Evolutionary conservation across 805 yeast species (phyloP), one percentile per base, ranked within the genome.

Genomic region (Zygoascus ofunaensis): DNA sequence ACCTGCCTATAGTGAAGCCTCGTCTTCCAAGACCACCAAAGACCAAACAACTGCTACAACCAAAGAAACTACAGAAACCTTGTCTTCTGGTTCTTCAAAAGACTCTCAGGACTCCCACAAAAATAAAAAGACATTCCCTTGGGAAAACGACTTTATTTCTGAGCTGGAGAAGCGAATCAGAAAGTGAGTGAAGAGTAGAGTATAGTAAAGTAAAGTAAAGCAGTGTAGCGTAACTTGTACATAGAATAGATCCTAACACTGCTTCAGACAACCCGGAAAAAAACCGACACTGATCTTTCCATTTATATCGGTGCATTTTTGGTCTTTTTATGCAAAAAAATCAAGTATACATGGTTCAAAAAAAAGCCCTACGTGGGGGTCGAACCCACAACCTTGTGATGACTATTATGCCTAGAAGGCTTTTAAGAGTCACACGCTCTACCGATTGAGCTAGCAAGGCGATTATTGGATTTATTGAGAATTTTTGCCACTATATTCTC

Each of bases 331-430:
- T 26, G 32, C 12, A 8, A 8, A 14, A 26, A 15, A 14, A 33
- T 33, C 7, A 14, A 33, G n/a, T 8, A 33, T 5, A 33, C 18
- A 22, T 22, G 52, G n/a, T n/a, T n/a, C n/a, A 53, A 53, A 52
- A 45, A 43, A 26, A 15, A 53, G 55, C 59, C 59, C 55, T 49
- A 55, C 59, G 59, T 55, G 59, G 59, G 59, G 55, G 58, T 55
- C 59, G 59, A 55, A 55, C 59, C 59, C 59, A 55, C 59, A 55
- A 55, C 59, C 59, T 55, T 55, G 58, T 54, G 59, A 55, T 55
- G 49, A 51, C 58, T 50, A 38, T 46, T 30, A 51, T 51, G 50
- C 39, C 49, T 15, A n/a, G 24, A 39, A 15, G 43, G 37, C 42
- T 33, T 34, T 36, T 55, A 55, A 55, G 59, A 55, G 59, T 55